phyloP scores from a whole-genome alignment of 805 yeast species.

The Schwanniomyces polymorphus region DNA sequence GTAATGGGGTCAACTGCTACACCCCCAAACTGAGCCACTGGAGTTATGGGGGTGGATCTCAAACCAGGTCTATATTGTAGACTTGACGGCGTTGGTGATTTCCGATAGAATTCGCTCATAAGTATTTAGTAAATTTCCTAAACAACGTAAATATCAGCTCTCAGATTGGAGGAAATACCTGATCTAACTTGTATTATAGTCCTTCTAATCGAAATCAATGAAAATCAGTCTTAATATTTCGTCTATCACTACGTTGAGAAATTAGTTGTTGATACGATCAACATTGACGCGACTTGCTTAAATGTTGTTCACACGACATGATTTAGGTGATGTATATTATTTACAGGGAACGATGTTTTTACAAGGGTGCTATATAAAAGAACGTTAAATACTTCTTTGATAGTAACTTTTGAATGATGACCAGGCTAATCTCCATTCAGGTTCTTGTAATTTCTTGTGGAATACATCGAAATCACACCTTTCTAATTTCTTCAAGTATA shows the following conservation, averaged over 20 bases:
- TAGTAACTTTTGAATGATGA: slow-evolving; percentile 51
- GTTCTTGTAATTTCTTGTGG: slow-evolving; percentile 39
- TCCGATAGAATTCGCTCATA: background rate
- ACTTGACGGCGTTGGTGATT: slow-evolving; percentile 6
- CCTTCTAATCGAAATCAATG: background rate
- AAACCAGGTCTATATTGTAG: background rate
- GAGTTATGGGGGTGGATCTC: background rate
- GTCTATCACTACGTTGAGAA: background rate
- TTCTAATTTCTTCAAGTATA: slow-evolving; percentile 63
- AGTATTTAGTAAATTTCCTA: background rate
- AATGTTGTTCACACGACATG: slow-evolving; percentile 1
- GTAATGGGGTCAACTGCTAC: slow-evolving; percentile 72
- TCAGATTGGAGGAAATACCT: background rate
- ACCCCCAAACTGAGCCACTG: background rate
- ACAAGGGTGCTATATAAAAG: background rate
- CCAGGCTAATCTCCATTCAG: slow-evolving; percentile 71
- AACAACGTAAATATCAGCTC: background rate
- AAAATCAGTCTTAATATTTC: background rate
- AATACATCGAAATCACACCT: slow-evolving; percentile 63
- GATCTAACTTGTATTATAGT: background rate
- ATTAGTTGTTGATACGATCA: background rate
- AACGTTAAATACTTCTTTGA: slow-evolving; percentile 29
- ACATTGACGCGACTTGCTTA: background rate
- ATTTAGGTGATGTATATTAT: too few relatives aligned
- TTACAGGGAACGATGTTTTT: background rate